Evolutionary conservation across 805 yeast species (phyloP), one percentile per base, ranked within the genome.

Genomic region (Candida xiaguanensis): DNA sequence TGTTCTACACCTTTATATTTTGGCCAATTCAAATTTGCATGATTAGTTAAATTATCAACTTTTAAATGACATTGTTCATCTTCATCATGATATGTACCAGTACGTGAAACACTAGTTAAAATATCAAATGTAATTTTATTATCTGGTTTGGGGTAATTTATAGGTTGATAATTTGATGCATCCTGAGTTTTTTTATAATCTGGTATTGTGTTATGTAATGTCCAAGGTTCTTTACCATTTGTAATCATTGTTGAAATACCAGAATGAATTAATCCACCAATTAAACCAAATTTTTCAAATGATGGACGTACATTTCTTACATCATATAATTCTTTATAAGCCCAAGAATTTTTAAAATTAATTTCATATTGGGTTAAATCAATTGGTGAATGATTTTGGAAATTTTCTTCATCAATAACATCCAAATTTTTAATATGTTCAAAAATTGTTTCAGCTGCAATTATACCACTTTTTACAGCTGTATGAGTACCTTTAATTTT

Each of bases 401-500:
- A 67, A 27, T 69, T 63, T 15, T 58, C 57, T 41, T 63, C 70
- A 42, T 72, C 75, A 35, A 75, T 61, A 14, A 65, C 60, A 2
- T 76, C 69, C 36, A 84, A 63, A 7, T 66, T 73, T 34, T 55
- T 56, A 31, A 67, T 44, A 17, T 42, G 45, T 6, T 23, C 29
- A 52, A 70, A 88, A 30, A 89, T 84, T 16, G 75, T 58, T 53
- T 93, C 97, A 2, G 98, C 99, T 2, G 99, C 99, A 20, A 93
- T 62, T 75, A 93, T 82, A 23, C 98, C 99, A 8, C 93, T 75
- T 62, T 93, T 93, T 80, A 93, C 87, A 1, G 99, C 98, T 1
- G 96, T 91, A 60, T 93, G 99, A 0, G 97, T 82, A 12, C 99
- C 99, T 65, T 93, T 93, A 55, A 93, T 86, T 61, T 91, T 93